Evolutionary conservation across 2,329 filamentous ascomycete genomes (phyloP).

Genomic region (Podosphaera xanthii): DNA sequence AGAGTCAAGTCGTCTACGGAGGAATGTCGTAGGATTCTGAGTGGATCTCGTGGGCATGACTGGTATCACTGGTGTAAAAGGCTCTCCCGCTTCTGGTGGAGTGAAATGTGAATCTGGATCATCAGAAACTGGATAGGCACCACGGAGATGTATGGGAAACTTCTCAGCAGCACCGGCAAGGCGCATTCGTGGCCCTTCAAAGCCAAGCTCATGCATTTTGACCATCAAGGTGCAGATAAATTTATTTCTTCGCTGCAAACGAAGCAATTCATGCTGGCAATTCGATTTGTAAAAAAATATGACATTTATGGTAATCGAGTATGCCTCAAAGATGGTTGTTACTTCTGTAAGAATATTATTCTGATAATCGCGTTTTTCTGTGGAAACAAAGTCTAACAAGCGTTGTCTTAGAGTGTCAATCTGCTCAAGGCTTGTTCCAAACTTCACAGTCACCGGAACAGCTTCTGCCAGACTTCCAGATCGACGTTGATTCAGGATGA

Average conservation of each 20-base stretch:
- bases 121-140: slow-evolving; percentile 10
- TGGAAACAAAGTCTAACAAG: slow-evolving; percentile 60
- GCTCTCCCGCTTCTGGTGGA: slow-evolving; percentile 19
- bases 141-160: slow-evolving; percentile 13
- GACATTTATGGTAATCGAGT: slow-evolving; percentile 71
- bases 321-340: slow-evolving; percentile 55
- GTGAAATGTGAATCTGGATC: slow-evolving; percentile 14
- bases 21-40: slow-evolving; percentile 23
- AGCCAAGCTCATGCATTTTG: slow-evolving; percentile 31
- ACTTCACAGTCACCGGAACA: slow-evolving; percentile 63
- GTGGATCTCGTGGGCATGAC: slow-evolving; percentile 4
- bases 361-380: slow-evolving; percentile 78
- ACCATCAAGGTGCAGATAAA: slow-evolving; percentile 84
- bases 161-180: slow-evolving; percentile 13
- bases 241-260: slow-evolving; percentile 76
- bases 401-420: slow-evolving; percentile 63
- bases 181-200: slow-evolving; percentile 16
- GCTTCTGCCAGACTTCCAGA: slow-evolving; percentile 76
- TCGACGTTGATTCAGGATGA: slow-evolving; percentile 84
- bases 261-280: slow-evolving; percentile 83
- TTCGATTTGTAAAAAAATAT: slow-evolving; percentile 97
- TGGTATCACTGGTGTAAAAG: slow-evolving; percentile 6
- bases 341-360: slow-evolving; percentile 72
- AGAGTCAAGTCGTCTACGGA: slow-evolving; percentile 25
- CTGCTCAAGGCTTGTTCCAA: slow-evolving; percentile 62